Evolutionary conservation across 331 rosid genomes (phyloP).

Genomic region (Pyrus hybrid): DNA sequence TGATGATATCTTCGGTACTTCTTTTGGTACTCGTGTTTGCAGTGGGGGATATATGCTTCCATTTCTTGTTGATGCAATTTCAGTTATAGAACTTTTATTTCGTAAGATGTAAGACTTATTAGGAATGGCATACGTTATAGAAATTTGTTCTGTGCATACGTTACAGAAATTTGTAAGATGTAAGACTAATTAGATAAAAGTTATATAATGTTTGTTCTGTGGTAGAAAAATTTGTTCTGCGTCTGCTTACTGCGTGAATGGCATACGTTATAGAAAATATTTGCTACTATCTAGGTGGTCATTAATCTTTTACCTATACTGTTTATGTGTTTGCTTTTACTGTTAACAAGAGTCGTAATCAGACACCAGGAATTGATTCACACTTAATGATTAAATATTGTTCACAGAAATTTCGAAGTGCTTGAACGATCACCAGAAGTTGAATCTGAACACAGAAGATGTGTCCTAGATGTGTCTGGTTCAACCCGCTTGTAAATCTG

Average conservation of each 20-base stretch:
- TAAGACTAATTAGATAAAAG: no score
- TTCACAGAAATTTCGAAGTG: background rate
- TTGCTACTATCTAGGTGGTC: background rate
- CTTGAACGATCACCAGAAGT: background rate
- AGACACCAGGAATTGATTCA: background rate
- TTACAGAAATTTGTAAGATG: no score
- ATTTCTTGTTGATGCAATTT: background rate
- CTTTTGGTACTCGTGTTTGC: background rate
- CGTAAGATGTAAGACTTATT: no score
- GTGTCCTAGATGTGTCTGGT: background rate
- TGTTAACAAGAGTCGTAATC: background rate
- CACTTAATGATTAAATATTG: background rate
- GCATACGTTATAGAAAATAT: background rate
- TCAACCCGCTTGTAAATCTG: background rate
- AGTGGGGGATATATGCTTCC: background rate
- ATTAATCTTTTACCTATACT: background rate
- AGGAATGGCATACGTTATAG: no score
- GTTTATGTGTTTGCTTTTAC: background rate
- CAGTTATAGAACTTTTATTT: background rate
- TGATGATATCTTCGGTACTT: background rate
- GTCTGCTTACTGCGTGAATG: no score
- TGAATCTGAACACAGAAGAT: background rate
- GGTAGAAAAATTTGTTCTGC: no score
- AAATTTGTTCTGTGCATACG: no score
- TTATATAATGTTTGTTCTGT: no score